Conservation (phyloP, 805 yeast species). For the Cyberlindnera meyerae region DNA sequence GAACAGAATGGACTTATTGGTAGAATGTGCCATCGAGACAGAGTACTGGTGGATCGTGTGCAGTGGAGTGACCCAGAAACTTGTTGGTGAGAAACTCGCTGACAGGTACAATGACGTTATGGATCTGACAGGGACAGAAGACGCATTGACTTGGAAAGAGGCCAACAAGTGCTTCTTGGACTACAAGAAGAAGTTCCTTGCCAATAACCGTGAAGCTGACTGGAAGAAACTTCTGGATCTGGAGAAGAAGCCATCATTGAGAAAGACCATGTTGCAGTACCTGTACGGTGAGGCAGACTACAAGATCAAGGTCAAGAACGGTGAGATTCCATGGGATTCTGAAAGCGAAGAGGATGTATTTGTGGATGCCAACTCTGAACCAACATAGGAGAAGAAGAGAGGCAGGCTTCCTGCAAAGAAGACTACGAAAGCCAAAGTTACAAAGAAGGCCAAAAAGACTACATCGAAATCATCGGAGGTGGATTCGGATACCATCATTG, state of each 20-base stretch:
- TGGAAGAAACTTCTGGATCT: background rate
- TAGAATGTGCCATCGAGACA: conserved; percentile 1
- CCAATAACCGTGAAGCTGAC: background rate
- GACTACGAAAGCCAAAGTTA: no score
- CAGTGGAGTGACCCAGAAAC: background rate
- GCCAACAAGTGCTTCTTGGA: background rate
- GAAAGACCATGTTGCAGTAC: conserved; percentile 1
- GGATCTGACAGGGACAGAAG: background rate
- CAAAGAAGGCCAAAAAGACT: no score
- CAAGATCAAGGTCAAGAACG: background rate
- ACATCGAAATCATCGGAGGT: no score
- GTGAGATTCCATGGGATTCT: background rate
- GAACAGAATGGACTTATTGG: background rate
- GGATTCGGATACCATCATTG: no score
- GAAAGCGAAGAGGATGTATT: no score
- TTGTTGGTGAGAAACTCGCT: background rate
- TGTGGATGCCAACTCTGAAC: no score
- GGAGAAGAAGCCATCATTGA: background rate
- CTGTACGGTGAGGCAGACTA: conserved; percentile 1
- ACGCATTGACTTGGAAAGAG: background rate
- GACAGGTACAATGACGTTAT: background rate
- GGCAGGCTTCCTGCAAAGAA: no score
- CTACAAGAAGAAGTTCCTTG: background rate
- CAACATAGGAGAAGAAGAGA: no score
- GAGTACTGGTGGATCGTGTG: conserved; percentile 1